Base-by-base conservation (phyloP, 352 stramenopile species). In the Pythium folliculosum region DNA sequence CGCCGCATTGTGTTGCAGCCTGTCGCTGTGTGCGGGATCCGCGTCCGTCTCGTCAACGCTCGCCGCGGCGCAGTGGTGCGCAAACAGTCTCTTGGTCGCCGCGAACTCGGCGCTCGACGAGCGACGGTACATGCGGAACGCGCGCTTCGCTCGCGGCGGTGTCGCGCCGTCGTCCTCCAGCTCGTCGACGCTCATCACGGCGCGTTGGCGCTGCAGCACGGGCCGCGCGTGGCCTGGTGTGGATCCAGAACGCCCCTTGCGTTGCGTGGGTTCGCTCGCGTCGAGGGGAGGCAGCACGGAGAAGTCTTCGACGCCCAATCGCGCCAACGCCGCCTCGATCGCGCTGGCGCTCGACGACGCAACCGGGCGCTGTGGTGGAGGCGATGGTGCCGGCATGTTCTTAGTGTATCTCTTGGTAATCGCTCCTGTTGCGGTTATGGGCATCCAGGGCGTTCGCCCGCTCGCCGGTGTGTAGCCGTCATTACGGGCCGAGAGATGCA, bases 101-200 rank as follows among this genome's bases (percentile, higher is more conserved):
- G 21, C 14, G 22, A 5, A n/a, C n/a, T 32, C 47, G 2, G 21
- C 22, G 1, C 21, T 52, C 47, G 21, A 32, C 21, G 47, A 52
- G 6, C n/a, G 47, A 52, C 21, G 47, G 21, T 30, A 32, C 22
- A 52, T 5, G 16, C 47, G 47, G 22, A 8, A 30, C 16, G 19
- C 47, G 27, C 21, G 47, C 47, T 19, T n/a, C 21, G 22, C n/a
- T 5, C 47, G 47, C 47, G 14, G 7, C 5, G 47, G 47, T 8
- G 47, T 32, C 6, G 21, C 10, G n/a, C 30, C n/a, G 21, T 21
- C 37, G 7, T 49, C 35, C 14, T 61, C 51, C 30, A 65, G 21
- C 30, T 65, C 59, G 40, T 58, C 59, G 17, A 65, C 23, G n/a
- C 35, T 58, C 30, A 65, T 17, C 35, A 65, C 59, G 35, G 59